Conservation (phyloP, 495 filamentous ascomycete genomes). For the Talaromyces ruber region DNA sequence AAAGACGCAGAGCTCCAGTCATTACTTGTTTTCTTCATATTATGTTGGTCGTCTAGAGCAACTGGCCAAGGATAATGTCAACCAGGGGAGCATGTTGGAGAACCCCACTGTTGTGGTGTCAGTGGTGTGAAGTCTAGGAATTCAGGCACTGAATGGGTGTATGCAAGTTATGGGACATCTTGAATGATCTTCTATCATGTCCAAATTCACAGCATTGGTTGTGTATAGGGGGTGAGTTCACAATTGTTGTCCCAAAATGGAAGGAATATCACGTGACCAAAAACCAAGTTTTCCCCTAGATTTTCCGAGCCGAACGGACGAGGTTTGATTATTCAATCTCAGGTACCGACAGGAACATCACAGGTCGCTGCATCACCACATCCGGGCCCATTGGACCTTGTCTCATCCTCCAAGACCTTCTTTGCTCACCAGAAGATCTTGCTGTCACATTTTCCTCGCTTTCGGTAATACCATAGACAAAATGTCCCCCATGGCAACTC, state of each 20-base stretch:
- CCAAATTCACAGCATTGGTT: not conserved
- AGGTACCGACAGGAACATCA: not conserved
- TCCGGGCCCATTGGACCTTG: conserved; percentile 6
- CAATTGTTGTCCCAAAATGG: not conserved
- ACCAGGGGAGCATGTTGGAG: not conserved
- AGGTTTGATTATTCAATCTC: conserved; percentile 2
- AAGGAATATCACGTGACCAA: conserved; percentile 3
- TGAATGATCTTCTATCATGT: not conserved
- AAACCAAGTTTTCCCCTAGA: conserved; percentile 8
- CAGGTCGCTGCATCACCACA: not conserved
- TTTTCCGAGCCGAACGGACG: conserved; percentile 6
- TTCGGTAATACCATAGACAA: conserved; percentile 13
- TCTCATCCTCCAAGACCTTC: not conserved
- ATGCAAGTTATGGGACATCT: not conserved
- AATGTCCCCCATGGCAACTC: conserved; percentile 41
- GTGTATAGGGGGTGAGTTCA: not conserved
- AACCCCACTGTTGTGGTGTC: not conserved
- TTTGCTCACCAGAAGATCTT: not conserved
- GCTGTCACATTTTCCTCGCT: conserved; percentile 14
- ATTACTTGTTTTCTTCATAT: too few relatives aligned
- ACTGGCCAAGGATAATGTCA: not conserved
- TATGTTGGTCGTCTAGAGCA: too few relatives aligned
- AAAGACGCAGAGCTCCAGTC: not conserved
- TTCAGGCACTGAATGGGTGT: not conserved
- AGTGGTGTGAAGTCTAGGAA: not conserved